Evolutionary conservation across 257 asterid genomes (phyloP).

Genomic region (Gentiana dahurica): DNA sequence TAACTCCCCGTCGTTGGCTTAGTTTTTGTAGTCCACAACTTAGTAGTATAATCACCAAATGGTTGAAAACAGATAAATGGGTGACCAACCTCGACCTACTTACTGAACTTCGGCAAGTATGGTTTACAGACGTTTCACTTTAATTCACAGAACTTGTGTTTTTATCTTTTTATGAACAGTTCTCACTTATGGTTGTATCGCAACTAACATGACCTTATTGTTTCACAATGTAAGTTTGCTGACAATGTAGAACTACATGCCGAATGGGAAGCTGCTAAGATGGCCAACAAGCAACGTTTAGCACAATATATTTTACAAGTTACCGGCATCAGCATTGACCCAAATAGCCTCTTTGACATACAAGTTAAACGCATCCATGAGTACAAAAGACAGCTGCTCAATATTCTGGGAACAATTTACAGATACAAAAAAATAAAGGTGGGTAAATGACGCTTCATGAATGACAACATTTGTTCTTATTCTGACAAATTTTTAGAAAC

Average conservation of each 20-base stretch:
- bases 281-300: conserved; percentile 83
- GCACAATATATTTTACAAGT: conserved; percentile 63
- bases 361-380: conserved; percentile 99
- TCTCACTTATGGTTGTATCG: not conserved
- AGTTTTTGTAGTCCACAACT: conserved; percentile 91
- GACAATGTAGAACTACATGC: conserved; percentile 63
- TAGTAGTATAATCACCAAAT: conserved; percentile 86
- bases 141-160: not conserved
- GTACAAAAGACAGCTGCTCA: conserved; percentile 93
- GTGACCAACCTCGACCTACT: conserved; percentile 81
- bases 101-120: conserved; percentile 70
- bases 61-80: conserved; percentile 96
- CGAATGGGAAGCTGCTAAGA: conserved; percentile 93
- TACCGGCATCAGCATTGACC: conserved; percentile 80
- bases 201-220: not conserved
- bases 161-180: not conserved
- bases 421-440: conserved; percentile 98
- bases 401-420: conserved; percentile 80
- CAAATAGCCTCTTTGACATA: conserved; percentile 83
- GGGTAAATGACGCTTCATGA: conserved; percentile 15
- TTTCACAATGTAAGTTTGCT: conserved; percentile 37
- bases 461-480: too few species aligned
- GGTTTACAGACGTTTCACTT: conserved; percentile 11
- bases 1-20: conserved; percentile 99
- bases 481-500: too few species aligned